Evolutionary conservation across 2,329 filamentous ascomycete species (phyloP), one percentile per base, ranked within the genome.

Genomic region (Fusarium torreyae): DNA sequence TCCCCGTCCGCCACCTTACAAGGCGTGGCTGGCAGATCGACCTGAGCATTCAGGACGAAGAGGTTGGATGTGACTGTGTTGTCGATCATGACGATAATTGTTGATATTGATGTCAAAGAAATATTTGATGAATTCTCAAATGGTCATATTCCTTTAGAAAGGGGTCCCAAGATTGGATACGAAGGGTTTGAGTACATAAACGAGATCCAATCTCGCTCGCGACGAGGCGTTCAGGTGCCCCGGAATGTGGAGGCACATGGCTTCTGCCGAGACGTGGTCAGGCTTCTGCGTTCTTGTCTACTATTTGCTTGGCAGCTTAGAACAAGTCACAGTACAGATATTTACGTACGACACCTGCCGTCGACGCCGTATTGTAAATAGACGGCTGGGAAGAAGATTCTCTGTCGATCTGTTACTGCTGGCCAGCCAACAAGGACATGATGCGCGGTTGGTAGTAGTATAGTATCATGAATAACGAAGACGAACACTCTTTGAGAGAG

Each of bases 141-240:
- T 17, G 18, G 8, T 42, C 31, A 22, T 22, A 24, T 10, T 20
- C 8, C 22, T 24, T 42, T 42, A 5, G 4, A 42, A 17, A 22
- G 36, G 31, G 45, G 14, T 18, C 7, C 18, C 34, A 10, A 57
- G 45, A 51, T 53, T 53, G 20, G 36, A 31, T 34, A 58, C 39
- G 22, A 52, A 24, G 46, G 48, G 34, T 38, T 53, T n/a, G 28
- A 38, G 42, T 48, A 34, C 36, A 49, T 31, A 52, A 63, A 55
- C 66, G 57, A 59, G 49, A 70, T 63, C 42, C 42, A 69, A 67
- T 67, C 44, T 69, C 59, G 57, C 45, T 49, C 33, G 28, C 18
- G 50, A 46, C 45, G 44, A 70, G 62, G 63, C 57, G 46, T 44
- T 48, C 26, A 18, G 56, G 18, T 18, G 28, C 22, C 38, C 40